Evolutionary conservation across 768 basidiomycete genomes (phyloP).

Genomic region (Serendipita vermifera): DNA sequence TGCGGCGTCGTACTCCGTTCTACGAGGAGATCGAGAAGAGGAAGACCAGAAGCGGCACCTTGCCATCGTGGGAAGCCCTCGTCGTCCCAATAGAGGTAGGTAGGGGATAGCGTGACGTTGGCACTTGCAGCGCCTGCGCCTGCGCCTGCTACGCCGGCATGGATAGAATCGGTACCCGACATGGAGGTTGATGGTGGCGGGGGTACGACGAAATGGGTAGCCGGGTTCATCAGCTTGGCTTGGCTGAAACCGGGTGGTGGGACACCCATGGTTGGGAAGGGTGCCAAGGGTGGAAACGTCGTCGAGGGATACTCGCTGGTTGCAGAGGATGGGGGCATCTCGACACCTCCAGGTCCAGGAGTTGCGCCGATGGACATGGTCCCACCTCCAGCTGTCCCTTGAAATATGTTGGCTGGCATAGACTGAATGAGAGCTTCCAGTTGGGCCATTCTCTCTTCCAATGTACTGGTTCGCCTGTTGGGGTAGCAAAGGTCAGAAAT

Average conservation of each 20-base stretch:
- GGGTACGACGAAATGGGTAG: constrained; percentile 33
- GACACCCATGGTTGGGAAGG: constrained; percentile 40
- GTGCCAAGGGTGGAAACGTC: constrained; percentile 30
- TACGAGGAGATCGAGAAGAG: constrained; percentile 70
- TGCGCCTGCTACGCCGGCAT: constrained; percentile 16
- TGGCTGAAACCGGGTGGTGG: constrained; percentile 69
- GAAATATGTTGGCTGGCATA: constrained; percentile 69
- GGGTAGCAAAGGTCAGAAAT: too few relatives aligned
- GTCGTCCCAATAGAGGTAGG: constrained; percentile 77
- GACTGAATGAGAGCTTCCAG: constrained; percentile 74
- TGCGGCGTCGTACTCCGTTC: constrained; percentile 43
- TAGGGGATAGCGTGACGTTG: constrained; percentile 46
- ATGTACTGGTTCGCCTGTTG: constrained; percentile 58
- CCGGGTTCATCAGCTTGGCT: constrained; percentile 70
- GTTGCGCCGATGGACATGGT: constrained; percentile 7
- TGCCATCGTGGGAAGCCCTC: constrained; percentile 83
- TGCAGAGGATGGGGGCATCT: constrained; percentile 24
- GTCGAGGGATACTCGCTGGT: constrained; percentile 22
- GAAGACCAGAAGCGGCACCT: constrained; percentile 85
- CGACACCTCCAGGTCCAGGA: background rate
- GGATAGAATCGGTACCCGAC: constrained; percentile 11
- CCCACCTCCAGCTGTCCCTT: constrained; percentile 28
- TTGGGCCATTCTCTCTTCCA: constrained; percentile 82
- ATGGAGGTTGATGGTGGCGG: background rate
- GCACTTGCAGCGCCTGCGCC: constrained; percentile 23